Conservation (phyloP, 140 eudicot genomes). For the Flaveria floridana region DNA sequence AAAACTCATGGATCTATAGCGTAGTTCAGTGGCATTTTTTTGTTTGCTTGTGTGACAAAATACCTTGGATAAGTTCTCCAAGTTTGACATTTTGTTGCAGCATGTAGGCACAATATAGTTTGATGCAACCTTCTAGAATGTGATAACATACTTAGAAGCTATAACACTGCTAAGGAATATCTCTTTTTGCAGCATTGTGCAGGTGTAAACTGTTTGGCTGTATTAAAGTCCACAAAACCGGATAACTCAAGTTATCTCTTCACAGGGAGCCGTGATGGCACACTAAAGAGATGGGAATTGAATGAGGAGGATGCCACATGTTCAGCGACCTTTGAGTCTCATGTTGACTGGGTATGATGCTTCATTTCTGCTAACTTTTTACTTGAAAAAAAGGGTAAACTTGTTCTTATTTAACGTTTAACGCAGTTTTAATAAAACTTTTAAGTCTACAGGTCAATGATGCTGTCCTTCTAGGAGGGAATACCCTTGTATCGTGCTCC, state of each 20-base stretch:
- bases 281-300: conserved; percentile 88
- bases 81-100: not conserved
- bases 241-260: conserved; percentile 61
- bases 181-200: conserved; percentile 76
- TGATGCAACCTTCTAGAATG: conserved; percentile 16
- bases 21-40: not conserved
- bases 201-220: conserved; percentile 89
- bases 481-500: conserved; percentile 88
- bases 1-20: not conserved
- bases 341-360: conserved; percentile 83
- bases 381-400: not conserved
- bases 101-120: conserved; percentile 3
- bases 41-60: conserved; percentile 10
- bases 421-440: conserved; percentile 11
- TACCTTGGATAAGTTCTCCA: conserved; percentile 4
- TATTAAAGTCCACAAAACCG: conserved; percentile 61
- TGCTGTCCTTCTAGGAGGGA: conserved; percentile 79
- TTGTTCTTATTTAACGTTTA: conserved; percentile 15
- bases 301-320: conserved; percentile 67
- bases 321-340: conserved; percentile 96
- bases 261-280: conserved; percentile 97
- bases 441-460: conserved; percentile 81
- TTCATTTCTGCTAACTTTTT: conserved; percentile 24
- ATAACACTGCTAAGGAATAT: conserved; percentile 3
- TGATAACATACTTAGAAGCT: conserved; percentile 11